A percentile compares a stretch with the other conserved stretches of the same genome.
Evolutionary conservation across 768 basidiomycete genomes (phyloP).

Genomic region (Leccinum truebloodii): DNA sequence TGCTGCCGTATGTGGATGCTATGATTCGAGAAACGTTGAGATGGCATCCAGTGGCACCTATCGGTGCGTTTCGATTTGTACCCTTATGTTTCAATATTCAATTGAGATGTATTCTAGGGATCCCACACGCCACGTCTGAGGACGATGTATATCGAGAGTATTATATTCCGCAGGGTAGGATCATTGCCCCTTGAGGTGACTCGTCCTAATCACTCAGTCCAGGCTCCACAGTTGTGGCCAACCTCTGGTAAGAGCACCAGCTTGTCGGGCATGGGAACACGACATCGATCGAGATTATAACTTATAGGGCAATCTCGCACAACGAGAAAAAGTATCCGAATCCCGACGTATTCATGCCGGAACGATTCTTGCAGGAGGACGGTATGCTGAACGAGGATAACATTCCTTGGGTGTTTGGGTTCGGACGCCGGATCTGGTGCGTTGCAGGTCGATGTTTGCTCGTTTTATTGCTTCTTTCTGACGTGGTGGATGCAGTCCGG

Average conservation of each 20-base stretch:
- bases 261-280: neutral
- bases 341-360: neutral
- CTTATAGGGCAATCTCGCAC: neutral
- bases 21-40: neutral
- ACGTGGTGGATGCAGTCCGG: too few relatives aligned
- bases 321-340: neutral
- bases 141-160: neutral
- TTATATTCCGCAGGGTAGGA: neutral
- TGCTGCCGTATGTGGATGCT: neutral
- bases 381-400: neutral
- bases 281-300: neutral
- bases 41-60: neutral
- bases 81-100: neutral
- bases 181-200: neutral
- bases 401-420: neutral
- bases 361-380: neutral
- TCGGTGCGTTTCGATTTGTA: neutral
- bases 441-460: neutral
- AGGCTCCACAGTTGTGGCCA: neutral
- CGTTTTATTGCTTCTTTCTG: too few relatives aligned
- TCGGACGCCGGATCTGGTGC: neutral
- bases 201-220: neutral
- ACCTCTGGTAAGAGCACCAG: neutral
- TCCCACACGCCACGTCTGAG: neutral
- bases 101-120: neutral